Evolutionary conservation across 352 stramenopile genomes (phyloP).

Genomic region (Phytophthora aleatoria): DNA sequence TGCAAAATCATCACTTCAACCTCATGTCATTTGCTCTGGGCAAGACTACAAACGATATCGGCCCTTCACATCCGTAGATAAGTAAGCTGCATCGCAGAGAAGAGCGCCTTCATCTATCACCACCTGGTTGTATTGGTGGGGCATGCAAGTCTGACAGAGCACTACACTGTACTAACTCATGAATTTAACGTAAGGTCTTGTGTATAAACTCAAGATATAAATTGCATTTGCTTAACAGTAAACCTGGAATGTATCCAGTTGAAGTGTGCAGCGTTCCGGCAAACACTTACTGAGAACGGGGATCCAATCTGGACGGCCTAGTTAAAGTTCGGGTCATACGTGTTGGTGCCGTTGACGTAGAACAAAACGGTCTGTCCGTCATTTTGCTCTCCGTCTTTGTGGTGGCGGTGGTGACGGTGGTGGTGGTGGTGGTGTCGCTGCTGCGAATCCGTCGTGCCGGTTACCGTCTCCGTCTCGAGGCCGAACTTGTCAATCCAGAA

Average conservation of each 20-base stretch:
- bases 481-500: constrained; percentile 54
- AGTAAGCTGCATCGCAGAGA: too few relatives aligned
- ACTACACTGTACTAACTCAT: too few relatives aligned
- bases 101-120: too few relatives aligned
- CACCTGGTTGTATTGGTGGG: too few relatives aligned
- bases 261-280: neutral
- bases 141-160: too few relatives aligned
- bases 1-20: too few relatives aligned
- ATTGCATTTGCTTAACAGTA: neutral
- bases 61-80: too few relatives aligned
- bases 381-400: neutral
- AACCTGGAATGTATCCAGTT: neutral
- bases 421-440: constrained; percentile 11
- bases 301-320: neutral
- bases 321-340: constrained; percentile 18
- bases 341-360: constrained; percentile 32
- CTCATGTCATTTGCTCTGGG: too few relatives aligned
- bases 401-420: constrained; percentile 10
- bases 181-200: neutral
- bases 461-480: constrained; percentile 28
- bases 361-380: constrained; percentile 18
- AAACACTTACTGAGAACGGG: neutral
- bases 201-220: neutral
- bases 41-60: too few relatives aligned
- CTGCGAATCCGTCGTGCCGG: constrained; percentile 21